A percentile compares a stretch with the other conserved stretches of the same genome.
These are phyloP conservation scores for Letharia lupina DNA, from an alignment of 495 filamentous ascomycete genomes.

Conservation along the genomic window DNA sequence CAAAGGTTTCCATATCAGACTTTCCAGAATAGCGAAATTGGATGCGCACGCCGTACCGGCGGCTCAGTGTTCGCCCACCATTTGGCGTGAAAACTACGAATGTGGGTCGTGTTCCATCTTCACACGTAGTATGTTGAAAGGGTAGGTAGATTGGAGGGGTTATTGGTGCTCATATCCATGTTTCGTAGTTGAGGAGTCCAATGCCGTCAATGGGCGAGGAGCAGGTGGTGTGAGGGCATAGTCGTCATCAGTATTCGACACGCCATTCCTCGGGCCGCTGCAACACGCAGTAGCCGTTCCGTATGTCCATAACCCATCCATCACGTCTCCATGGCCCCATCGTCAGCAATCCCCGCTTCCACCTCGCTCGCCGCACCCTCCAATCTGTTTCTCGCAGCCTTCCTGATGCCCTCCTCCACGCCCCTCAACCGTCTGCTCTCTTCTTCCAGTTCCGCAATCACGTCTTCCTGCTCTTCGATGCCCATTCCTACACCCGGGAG, in stretches of 20 bases:
- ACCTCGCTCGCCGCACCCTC: not conserved
- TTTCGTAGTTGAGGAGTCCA: not conserved
- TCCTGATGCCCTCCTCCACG: conserved; percentile 29
- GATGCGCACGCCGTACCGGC: not conserved
- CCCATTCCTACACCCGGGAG: conserved; percentile 67
- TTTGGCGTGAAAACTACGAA: not conserved
- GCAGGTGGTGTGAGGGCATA: not conserved
- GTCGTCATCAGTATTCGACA: not conserved
- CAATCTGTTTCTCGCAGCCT: conserved; percentile 31
- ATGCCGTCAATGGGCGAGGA: not conserved
- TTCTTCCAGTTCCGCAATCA: conserved; percentile 69
- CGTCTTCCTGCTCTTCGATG: conserved; percentile 69
- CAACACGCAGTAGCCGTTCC: not conserved
- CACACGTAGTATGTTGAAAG: not conserved
- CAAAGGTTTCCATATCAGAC: not conserved
- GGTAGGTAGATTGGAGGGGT: not conserved
- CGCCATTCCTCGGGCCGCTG: not conserved
- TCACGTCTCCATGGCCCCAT: conserved; percentile 8
- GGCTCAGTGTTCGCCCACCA: not conserved
- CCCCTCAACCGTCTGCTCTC: conserved; percentile 49
- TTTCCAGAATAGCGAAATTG: not conserved
- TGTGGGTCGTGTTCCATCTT: not conserved
- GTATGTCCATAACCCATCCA: not conserved
- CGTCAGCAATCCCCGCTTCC: conserved; percentile 1
- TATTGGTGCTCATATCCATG: not conserved